Evolutionary conservation across 148 eudicot species (phyloP).

Genomic region (Bassia scoparia): DNA sequence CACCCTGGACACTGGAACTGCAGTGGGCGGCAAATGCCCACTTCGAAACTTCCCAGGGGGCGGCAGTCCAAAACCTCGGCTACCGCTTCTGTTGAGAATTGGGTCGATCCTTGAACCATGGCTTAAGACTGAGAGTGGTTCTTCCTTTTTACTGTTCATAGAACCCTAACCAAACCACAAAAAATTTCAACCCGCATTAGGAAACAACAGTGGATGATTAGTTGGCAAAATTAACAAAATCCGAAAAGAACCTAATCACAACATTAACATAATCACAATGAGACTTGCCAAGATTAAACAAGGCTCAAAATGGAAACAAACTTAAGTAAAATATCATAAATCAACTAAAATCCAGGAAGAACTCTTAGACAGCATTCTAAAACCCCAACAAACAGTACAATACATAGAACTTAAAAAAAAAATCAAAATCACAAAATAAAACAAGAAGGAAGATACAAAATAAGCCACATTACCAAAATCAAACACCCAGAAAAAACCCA

Average conservation of each 20-base stretch:
- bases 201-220: not conserved
- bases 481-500: not conserved
- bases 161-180: constrained; percentile 43
- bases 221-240: not conserved
- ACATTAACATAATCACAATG: not conserved
- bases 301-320: not conserved
- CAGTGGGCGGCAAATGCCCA: constrained; percentile 55
- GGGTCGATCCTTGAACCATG: constrained; percentile 46
- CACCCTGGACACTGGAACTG: constrained; percentile 46
- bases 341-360: not conserved
- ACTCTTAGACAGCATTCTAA: not conserved
- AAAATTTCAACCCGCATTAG: not conserved
- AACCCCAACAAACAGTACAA: not conserved
- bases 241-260: not conserved
- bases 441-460: not conserved
- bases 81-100: constrained; percentile 28
- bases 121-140: constrained; percentile 39
- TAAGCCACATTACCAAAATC: not conserved
- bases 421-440: not conserved
- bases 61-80: constrained; percentile 59
- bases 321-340: not conserved
- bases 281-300: not conserved
- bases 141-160: constrained; percentile 38
- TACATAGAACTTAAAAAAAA: not conserved
- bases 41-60: constrained; percentile 59